phyloP scores from a whole-genome alignment of 1,284 basidiomycete genomes.

The Apiotrichum sp. region DNA sequence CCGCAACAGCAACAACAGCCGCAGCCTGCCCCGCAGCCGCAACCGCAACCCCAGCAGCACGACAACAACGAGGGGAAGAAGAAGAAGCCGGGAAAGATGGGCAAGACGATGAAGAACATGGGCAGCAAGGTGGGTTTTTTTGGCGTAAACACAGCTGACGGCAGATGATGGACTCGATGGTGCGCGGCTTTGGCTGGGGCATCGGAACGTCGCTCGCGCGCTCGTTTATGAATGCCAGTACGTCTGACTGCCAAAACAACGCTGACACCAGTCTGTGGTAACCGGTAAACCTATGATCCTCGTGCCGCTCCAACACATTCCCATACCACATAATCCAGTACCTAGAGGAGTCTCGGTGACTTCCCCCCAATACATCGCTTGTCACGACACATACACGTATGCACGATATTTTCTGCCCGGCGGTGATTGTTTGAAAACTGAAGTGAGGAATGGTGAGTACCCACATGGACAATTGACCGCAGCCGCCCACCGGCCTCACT shows the following conservation, averaged over 20 bases:
- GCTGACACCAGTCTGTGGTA: background rate
- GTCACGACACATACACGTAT: no score
- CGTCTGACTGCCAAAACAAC: background rate
- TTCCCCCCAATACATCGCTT: no score
- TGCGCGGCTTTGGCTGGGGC: constrained; percentile 2
- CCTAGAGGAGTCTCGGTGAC: no score
- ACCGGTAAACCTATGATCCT: background rate
- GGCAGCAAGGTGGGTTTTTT: background rate
- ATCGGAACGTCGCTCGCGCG: background rate
- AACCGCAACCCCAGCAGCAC: background rate
- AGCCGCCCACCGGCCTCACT: no score
- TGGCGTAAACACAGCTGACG: background rate
- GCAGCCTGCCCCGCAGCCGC: background rate
- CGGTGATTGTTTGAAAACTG: no score
- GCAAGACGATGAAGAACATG: background rate
- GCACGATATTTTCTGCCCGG: no score
- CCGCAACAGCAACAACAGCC: background rate
- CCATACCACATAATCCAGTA: no score
- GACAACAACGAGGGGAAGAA: background rate
- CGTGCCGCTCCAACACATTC: no score
- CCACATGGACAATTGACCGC: no score
- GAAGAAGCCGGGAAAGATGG: background rate
- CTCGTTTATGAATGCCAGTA: background rate
- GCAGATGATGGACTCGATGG: constrained; percentile 1
- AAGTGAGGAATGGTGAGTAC: no score